Conservation (phyloP, 2,329 filamentous ascomycete genomes). For the Phaeosphaeria sp. region DNA sequence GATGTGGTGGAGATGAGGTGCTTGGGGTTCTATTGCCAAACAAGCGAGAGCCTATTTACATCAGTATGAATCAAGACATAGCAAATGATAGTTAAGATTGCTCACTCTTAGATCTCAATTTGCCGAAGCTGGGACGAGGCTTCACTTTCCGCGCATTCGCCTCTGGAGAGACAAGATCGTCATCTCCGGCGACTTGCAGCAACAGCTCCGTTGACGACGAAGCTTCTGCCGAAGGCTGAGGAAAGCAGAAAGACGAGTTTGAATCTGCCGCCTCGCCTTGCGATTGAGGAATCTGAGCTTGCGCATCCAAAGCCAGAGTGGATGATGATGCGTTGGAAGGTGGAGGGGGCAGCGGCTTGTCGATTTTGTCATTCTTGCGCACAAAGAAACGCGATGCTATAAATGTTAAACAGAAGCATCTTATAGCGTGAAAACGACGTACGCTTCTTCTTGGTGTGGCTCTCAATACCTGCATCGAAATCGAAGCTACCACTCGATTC, state of each 20-base stretch:
- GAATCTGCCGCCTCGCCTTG: background rate
- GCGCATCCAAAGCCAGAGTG: background rate
- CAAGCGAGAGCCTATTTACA: conserved; percentile 19
- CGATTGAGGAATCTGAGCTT: background rate
- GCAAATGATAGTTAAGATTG: background rate
- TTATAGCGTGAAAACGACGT: background rate
- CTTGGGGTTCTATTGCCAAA: conserved; percentile 12
- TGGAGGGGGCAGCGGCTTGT: conserved; percentile 10
- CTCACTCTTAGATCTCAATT: conserved; percentile 21
- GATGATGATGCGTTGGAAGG: conserved; percentile 4
- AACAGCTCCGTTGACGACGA: background rate
- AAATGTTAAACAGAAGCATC: background rate
- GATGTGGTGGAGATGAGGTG: conserved; percentile 16
- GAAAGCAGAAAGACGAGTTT: background rate
- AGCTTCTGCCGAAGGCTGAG: background rate
- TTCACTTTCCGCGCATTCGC: conserved; percentile 10
- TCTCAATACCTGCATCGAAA: conserved; percentile 25
- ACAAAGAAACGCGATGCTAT: conserved; percentile 21
- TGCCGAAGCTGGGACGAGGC: conserved; percentile 17
- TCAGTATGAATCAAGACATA: background rate
- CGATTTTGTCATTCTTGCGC: conserved; percentile 9
- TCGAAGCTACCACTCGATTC: background rate
- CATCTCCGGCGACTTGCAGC: background rate
- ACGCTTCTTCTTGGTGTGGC: conserved; percentile 20
- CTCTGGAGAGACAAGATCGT: background rate